These are phyloP conservation scores for Coemansia sp. DNA, from an alignment of 192 early-diverging fungal genomes.

Conservation along the genomic window DNA sequence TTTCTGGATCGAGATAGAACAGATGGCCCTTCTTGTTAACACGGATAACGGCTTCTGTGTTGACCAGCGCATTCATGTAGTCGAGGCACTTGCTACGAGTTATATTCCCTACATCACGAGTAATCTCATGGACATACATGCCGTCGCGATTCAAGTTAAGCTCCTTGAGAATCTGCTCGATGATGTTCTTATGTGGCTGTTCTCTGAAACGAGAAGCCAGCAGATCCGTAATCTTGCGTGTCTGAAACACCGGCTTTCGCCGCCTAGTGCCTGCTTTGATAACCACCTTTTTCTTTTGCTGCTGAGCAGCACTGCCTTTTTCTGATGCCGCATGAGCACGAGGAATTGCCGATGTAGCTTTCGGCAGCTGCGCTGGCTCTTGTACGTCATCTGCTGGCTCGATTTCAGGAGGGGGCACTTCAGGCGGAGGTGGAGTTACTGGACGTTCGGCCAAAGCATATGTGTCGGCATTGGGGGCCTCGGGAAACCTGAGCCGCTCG, in stretches of 20 bases:
- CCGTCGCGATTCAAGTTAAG: constrained; percentile 44
- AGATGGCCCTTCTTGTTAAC: constrained; percentile 51
- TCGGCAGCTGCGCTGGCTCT: constrained; percentile 1
- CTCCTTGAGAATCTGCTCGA: constrained; percentile 49
- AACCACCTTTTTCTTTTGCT: constrained; percentile 38
- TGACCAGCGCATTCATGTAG: constrained; percentile 46
- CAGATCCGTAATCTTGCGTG: constrained; percentile 36
- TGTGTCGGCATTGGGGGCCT: constrained; percentile 38
- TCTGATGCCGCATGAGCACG: not conserved
- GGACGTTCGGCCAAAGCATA: constrained; percentile 34
- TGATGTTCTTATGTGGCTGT: constrained; percentile 41
- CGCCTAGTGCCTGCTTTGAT: constrained; percentile 32
- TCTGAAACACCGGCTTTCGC: constrained; percentile 43
- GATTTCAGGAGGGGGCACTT: not conserved
- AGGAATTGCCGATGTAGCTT: constrained; percentile 7
- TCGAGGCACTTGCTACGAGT: constrained; percentile 44
- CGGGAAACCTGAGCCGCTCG: constrained; percentile 43
- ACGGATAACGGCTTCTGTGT: constrained; percentile 30
- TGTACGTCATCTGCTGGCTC: not conserved
- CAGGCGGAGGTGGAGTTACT: constrained; percentile 21
- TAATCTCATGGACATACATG: constrained; percentile 48
- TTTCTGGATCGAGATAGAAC: constrained; percentile 49
- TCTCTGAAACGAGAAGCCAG: constrained; percentile 36
- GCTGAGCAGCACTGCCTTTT: constrained; percentile 1
- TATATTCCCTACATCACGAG: constrained; percentile 36